These are phyloP conservation scores for Apiospora rasikravindrae DNA, from an alignment of 2,329 filamentous ascomycete species.

Conservation along the genomic window DNA sequence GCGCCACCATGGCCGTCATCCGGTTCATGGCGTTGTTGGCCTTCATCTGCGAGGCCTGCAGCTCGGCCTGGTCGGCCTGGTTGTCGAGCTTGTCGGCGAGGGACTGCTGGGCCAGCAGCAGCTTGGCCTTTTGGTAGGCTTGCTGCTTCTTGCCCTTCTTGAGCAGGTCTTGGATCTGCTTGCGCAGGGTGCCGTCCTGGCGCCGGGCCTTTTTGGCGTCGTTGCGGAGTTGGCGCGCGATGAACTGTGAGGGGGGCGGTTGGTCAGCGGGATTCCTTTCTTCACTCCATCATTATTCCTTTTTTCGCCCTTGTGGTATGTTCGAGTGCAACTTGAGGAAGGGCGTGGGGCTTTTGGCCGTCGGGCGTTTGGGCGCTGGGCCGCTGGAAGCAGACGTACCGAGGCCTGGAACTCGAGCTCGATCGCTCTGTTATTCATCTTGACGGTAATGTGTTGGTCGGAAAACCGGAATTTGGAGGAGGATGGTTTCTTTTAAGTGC, in stretches of 20 bases:
- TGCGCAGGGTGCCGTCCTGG: conserved; percentile 65
- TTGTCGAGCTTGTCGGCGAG: conserved; percentile 68
- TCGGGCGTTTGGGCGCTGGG: too few species aligned
- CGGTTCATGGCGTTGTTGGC: conserved; percentile 70
- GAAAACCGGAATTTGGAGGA: not conserved
- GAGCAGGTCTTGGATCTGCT: conserved; percentile 67
- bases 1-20: conserved; percentile 68
- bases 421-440: conserved; percentile 13
- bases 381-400: not conserved
- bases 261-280: not conserved
- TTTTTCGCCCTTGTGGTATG: too few species aligned
- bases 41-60: conserved; percentile 65
- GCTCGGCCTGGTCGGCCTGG: conserved; percentile 68
- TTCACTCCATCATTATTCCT: not conserved
- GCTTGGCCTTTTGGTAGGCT: conserved; percentile 67
- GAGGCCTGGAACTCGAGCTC: conserved; percentile 19
- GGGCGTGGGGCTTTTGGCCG: not conserved
- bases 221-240: conserved; percentile 66
- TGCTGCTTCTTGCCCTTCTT: conserved; percentile 69
- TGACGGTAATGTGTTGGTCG: not conserved
- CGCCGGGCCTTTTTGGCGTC: conserved; percentile 66
- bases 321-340: too few species aligned
- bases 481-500: not conserved
- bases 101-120: conserved; percentile 66
- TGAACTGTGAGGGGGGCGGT: conserved; percentile 46